Evolutionary conservation across 306 rosid species (phyloP).

Genomic region (Potentilla sterilis): DNA sequence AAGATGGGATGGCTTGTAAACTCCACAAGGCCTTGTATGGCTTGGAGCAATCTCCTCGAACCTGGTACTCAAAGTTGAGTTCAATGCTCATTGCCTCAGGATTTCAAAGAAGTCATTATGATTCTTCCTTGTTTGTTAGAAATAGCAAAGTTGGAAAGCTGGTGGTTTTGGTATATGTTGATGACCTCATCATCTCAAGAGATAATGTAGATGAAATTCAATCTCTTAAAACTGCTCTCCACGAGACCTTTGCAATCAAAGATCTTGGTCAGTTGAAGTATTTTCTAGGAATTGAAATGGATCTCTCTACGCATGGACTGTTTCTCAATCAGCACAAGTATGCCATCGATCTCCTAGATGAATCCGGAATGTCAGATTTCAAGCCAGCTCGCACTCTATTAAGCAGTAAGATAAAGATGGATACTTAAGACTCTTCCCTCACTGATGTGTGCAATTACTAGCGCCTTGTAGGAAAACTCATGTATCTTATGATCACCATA

Average conservation of each 20-base stretch:
- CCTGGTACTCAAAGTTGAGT: neutral
- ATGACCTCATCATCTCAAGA: neutral
- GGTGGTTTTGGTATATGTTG: neutral
- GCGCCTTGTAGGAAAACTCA: no score
- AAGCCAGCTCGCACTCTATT: neutral
- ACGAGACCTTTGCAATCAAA: no score
- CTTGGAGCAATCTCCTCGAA: neutral
- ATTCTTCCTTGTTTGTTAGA: neutral
- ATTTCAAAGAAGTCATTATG: neutral
- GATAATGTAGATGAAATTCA: neutral
- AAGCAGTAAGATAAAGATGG: neutral
- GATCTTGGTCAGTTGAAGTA: neutral
- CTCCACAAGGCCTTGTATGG: neutral
- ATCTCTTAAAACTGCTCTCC: neutral
- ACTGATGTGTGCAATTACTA: no score
- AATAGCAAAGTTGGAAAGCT: neutral
- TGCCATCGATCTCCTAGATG: neutral
- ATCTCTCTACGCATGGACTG: neutral
- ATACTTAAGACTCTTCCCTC: neutral
- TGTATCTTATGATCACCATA: no score
- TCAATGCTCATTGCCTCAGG: neutral
- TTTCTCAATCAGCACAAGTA: no score
- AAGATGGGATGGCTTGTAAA: neutral
- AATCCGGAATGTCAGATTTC: neutral
- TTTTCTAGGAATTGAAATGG: neutral